phyloP scores from a whole-genome alignment of 2,329 filamentous ascomycete species.

The Gaeumannomyces sp. region DNA sequence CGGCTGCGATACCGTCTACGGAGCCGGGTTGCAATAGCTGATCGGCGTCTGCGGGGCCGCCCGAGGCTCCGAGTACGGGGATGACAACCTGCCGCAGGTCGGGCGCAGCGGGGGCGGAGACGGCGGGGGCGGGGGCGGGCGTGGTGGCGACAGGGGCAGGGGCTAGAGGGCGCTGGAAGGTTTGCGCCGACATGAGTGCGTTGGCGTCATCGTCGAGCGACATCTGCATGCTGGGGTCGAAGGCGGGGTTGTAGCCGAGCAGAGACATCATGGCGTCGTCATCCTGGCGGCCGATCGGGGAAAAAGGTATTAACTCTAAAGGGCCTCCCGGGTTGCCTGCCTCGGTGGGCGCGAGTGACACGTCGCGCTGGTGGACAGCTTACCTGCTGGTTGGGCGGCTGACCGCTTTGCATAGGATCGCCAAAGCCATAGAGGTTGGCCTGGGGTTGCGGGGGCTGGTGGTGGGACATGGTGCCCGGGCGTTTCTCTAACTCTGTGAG shows the following conservation, averaged over 20 bases:
- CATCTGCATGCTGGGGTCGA: slow-evolving; percentile 34
- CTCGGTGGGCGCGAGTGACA: neutral
- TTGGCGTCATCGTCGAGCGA: slow-evolving; percentile 31
- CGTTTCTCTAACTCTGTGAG: neutral
- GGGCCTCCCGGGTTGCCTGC: neutral
- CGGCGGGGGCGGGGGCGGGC: neutral
- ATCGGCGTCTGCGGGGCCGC: neutral
- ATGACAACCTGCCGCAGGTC: neutral
- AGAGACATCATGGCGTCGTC: slow-evolving; percentile 35
- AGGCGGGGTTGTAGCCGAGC: slow-evolving; percentile 31
- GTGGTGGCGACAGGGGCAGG: neutral
- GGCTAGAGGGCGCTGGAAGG: slow-evolving; percentile 5
- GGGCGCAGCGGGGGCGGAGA: neutral
- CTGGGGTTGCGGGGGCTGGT: slow-evolving; percentile 13
- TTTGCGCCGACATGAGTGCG: slow-evolving; percentile 8
- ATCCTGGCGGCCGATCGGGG: neutral
- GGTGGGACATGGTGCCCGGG: slow-evolving; percentile 15
- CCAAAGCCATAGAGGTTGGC: slow-evolving; percentile 7
- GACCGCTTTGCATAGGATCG: neutral
- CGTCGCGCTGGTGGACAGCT: neutral
- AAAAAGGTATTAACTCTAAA: neutral
- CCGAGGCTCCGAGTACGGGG: neutral
- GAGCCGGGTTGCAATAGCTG: neutral
- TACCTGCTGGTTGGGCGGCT: slow-evolving; percentile 6
- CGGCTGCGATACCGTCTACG: neutral